Conservation (phyloP, 352 stramenopile species). For the Stephanocyclus meneghinianus region DNA sequence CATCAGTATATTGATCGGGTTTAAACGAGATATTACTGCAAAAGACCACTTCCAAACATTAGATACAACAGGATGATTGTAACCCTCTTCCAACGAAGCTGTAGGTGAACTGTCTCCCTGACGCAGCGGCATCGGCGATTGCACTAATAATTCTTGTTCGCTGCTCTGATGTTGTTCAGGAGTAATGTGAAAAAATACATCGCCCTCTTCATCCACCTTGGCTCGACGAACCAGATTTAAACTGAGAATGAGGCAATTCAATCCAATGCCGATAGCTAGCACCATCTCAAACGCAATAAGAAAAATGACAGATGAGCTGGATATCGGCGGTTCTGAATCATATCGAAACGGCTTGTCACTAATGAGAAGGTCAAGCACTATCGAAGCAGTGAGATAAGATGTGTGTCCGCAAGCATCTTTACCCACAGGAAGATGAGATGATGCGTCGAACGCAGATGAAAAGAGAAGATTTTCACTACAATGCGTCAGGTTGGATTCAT, state of each 20-base stretch:
- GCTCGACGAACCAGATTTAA: constrained; percentile 50
- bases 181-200: constrained; percentile 35
- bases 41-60: background rate
- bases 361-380: constrained; percentile 47
- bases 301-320: constrained; percentile 47
- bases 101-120: background rate
- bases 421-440: constrained; percentile 29
- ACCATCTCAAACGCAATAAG: constrained; percentile 56
- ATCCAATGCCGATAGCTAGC: constrained; percentile 49
- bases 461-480: constrained; percentile 36
- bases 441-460: constrained; percentile 30
- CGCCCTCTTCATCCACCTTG: constrained; percentile 40
- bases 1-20: background rate
- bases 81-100: background rate
- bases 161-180: background rate
- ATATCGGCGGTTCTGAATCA: constrained; percentile 52
- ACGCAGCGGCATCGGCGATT: background rate
- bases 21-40: constrained; percentile 3
- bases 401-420: constrained; percentile 24
- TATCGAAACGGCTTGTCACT: constrained; percentile 46
- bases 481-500: constrained; percentile 32
- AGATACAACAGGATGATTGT: background rate
- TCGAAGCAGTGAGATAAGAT: constrained; percentile 50
- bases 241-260: constrained; percentile 55
- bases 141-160: background rate